Evolutionary conservation across 441 rosid genomes (phyloP), one percentile per base, ranked within the genome.

Genomic region (Pelargonium citronellum): DNA sequence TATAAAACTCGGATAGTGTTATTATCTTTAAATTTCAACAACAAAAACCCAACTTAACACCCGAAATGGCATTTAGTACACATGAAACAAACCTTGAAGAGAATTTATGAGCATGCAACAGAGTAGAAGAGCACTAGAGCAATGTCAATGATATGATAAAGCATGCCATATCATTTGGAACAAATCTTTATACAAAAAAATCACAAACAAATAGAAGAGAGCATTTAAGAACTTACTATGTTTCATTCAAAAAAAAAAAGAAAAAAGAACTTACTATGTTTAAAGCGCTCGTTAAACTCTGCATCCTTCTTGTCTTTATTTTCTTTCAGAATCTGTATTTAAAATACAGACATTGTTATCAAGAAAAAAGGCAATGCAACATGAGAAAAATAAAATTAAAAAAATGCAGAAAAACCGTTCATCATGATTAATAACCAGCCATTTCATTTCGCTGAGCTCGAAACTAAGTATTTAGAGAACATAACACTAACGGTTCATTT

Each of bases 241-340:
- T 78, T 95, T n/a, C n/a, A n/a, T n/a, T n/a, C n/a, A n/a, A n/a
- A n/a, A n/a, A n/a, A n/a, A n/a, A n/a, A n/a, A n/a, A n/a, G n/a
- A n/a, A n/a, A n/a, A n/a, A n/a, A n/a, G n/a, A n/a, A n/a, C n/a
- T n/a, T n/a, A n/a, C n/a, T n/a, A n/a, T n/a, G n/a, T n/a, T n/a
- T 95, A 78, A 95, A 89, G 46, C 96, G 92, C 73, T 95, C 99
- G 57, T 91, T 95, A 70, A 91, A 95, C 72, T 91, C 99, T 15
- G 99, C 96, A 79, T 95, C 97, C 61, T 79, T 79, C 83, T 91
- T 95, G 83, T 91, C 99, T 80, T 91, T 89, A 69, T 91, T 95
- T 85, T 95, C 99, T 87, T 83, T 95, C 78, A 95, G 68, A 77
- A 91, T 90, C 97, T 94, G 76, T 66, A 75, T 51, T 68, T 39